A percentile compares a stretch with the other conserved stretches of the same genome.
Evolutionary conservation across 192 early-diverging fungal species (phyloP).

Genomic region (Umbelopsis sp.): DNA sequence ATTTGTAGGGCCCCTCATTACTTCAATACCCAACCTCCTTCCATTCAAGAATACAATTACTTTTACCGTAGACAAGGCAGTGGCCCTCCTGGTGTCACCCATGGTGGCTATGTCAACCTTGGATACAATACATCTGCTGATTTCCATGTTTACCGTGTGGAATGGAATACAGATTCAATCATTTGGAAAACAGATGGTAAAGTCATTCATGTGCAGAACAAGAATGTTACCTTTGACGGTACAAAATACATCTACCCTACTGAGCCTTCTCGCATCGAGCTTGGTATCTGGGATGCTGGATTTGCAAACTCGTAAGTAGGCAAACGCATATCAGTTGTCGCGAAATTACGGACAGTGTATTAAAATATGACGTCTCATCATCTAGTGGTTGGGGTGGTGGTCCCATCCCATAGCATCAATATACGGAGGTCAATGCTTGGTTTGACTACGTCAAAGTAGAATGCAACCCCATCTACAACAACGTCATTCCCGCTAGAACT

Average conservation of each 20-base stretch:
- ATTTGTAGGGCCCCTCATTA: slow-evolving; percentile 24
- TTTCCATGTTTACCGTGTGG: slow-evolving; percentile 44
- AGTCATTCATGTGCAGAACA: slow-evolving; percentile 31
- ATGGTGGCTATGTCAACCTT: slow-evolving; percentile 14
- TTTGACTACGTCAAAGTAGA: slow-evolving; percentile 12
- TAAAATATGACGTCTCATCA: neutral
- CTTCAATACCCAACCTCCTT: slow-evolving; percentile 10
- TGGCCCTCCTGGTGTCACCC: slow-evolving; percentile 21
- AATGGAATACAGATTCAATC: slow-evolving; percentile 39
- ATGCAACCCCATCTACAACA: slow-evolving; percentile 12
- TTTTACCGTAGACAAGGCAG: slow-evolving; percentile 34
- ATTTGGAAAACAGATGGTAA: slow-evolving; percentile 43
- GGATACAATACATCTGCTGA: slow-evolving; percentile 12
- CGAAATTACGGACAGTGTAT: neutral
- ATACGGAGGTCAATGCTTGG: slow-evolving; percentile 16
- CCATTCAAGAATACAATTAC: slow-evolving; percentile 38
- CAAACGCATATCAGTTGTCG: neutral
- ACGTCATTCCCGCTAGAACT: neutral
- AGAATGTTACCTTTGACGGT: slow-evolving; percentile 24
- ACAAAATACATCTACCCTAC: slow-evolving; percentile 22
- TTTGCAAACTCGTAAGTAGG: slow-evolving; percentile 14
- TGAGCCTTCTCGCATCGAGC: slow-evolving; percentile 32
- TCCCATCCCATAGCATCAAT: slow-evolving; percentile 24
- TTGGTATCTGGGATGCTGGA: slow-evolving; percentile 50
- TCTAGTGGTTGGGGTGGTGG: slow-evolving; percentile 36